Percentiles rank a stretch among this genome's conserved stretches.
These are phyloP conservation scores for Diaporthe ilicicola DNA, from an alignment of 2,329 filamentous ascomycete species.

Conservation along the genomic window DNA sequence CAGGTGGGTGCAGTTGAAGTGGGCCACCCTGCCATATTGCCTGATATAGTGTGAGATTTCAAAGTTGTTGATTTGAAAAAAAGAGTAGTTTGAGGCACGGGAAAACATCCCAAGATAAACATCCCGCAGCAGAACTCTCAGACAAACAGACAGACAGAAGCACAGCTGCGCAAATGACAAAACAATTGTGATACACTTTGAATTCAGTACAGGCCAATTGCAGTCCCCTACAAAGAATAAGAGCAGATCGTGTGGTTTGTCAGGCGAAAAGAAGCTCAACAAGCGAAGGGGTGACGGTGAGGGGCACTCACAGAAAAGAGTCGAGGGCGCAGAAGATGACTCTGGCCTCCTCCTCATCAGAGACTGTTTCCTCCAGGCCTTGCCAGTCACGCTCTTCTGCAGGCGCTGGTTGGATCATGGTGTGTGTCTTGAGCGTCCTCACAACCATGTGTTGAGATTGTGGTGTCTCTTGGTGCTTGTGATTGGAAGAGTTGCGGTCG, in stretches of 20 bases:
- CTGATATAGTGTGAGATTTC: slow-evolving; percentile 52
- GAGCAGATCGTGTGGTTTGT: background rate
- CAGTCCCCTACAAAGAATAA: background rate
- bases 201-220: background rate
- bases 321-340: slow-evolving; percentile 86
- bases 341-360: slow-evolving; percentile 81
- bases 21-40: slow-evolving; percentile 84
- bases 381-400: slow-evolving; percentile 59
- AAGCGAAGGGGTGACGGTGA: slow-evolving; percentile 1
- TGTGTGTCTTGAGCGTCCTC: slow-evolving; percentile 7
- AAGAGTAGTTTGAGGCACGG: background rate
- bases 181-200: background rate
- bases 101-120: background rate
- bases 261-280: background rate
- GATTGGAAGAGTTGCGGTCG: background rate
- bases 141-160: background rate
- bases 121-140: background rate
- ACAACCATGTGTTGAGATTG: slow-evolving; percentile 9
- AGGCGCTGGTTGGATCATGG: slow-evolving; percentile 18
- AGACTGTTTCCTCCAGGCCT: slow-evolving; percentile 70
- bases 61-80: background rate
- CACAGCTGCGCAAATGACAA: background rate
- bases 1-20: slow-evolving; percentile 90
- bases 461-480: background rate
- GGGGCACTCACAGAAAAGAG: slow-evolving; percentile 80